Evolutionary conservation across 2,329 filamentous ascomycete genomes (phyloP).

Genomic region (Pestalotiopsis sp.): DNA sequence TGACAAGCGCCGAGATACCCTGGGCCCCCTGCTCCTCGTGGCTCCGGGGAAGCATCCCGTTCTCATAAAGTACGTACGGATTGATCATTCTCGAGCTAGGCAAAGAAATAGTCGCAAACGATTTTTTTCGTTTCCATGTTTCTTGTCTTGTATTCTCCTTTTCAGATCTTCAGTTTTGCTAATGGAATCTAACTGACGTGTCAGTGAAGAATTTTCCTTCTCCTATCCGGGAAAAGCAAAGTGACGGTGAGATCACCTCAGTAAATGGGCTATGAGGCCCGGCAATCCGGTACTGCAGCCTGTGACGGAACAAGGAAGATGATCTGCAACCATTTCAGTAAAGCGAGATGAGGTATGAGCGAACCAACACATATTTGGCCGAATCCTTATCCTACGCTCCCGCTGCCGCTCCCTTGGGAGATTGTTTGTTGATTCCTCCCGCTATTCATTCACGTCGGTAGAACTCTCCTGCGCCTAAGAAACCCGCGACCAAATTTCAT

Average conservation of each 20-base stretch:
- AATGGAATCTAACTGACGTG: conserved; percentile 7
- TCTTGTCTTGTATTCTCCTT: conserved; percentile 8
- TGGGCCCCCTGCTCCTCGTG: conserved; percentile 17
- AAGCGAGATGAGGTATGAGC: not conserved
- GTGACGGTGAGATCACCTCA: not conserved
- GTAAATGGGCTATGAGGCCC: not conserved
- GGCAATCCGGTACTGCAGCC: not conserved
- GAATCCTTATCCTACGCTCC: not conserved
- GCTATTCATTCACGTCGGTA: no score
- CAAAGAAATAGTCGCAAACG: conserved; percentile 7
- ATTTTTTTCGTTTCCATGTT: not conserved
- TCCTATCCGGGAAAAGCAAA: not conserved
- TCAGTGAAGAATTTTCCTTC: conserved; percentile 19
- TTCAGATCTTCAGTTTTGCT: conserved; percentile 16
- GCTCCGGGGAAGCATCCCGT: conserved; percentile 27
- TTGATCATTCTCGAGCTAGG: conserved; percentile 13
- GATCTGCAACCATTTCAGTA: conserved; percentile 7
- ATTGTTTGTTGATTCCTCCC: not conserved
- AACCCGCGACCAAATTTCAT: no score
- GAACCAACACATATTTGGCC: conserved; percentile 8
- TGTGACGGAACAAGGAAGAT: not conserved
- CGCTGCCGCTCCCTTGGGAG: not conserved
- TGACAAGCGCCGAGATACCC: conserved; percentile 22
- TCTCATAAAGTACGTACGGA: conserved; percentile 14
- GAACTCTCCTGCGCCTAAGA: no score